A percentile compares a stretch with the other conserved stretches of the same genome.
These are phyloP conservation scores for Moniliella sp. DNA, from an alignment of 1,284 basidiomycete genomes.

Conservation along the genomic window DNA sequence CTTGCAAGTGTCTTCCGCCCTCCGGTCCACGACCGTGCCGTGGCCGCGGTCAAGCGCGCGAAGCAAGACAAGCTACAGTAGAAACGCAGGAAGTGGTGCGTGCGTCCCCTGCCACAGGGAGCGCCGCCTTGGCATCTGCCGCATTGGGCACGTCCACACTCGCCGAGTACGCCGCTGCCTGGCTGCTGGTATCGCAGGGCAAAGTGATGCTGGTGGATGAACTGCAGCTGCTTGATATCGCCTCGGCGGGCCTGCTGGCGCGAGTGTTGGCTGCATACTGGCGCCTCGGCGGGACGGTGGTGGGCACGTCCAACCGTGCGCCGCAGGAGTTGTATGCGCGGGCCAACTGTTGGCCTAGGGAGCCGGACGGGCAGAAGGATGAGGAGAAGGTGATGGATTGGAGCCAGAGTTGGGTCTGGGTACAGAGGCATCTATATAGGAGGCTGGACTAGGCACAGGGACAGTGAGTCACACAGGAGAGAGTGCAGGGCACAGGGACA, in stretches of 20 bases:
- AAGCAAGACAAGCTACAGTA: slow-evolving; percentile 14
- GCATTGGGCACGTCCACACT: slow-evolving; percentile 16
- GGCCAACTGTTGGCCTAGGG: too few species aligned
- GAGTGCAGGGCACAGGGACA: too few species aligned
- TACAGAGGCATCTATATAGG: too few species aligned
- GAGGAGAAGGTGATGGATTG: too few species aligned
- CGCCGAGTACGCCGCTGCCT: slow-evolving; percentile 39
- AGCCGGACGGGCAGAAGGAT: too few species aligned
- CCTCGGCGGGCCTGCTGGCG: slow-evolving; percentile 45
- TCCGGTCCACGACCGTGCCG: slow-evolving; percentile 10
- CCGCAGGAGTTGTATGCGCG: slow-evolving; percentile 51
- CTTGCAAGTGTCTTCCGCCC: neutral
- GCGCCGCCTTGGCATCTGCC: neutral
- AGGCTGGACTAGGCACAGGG: too few species aligned
- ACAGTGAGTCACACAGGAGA: too few species aligned
- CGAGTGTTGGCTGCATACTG: slow-evolving; percentile 54
- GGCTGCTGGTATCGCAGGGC: slow-evolving; percentile 40
- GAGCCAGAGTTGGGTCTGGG: too few species aligned
- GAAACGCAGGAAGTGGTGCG: slow-evolving; percentile 11
- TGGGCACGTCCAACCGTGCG: slow-evolving; percentile 43
- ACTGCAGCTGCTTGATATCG: slow-evolving; percentile 50
- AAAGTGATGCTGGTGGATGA: slow-evolving; percentile 51
- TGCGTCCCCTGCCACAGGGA: slow-evolving; percentile 10
- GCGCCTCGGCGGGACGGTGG: slow-evolving; percentile 51
- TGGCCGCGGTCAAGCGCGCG: slow-evolving; percentile 36